Base-by-base conservation (phyloP, 2,329 filamentous ascomycete genomes). In the Biscogniauxia marginata region DNA sequence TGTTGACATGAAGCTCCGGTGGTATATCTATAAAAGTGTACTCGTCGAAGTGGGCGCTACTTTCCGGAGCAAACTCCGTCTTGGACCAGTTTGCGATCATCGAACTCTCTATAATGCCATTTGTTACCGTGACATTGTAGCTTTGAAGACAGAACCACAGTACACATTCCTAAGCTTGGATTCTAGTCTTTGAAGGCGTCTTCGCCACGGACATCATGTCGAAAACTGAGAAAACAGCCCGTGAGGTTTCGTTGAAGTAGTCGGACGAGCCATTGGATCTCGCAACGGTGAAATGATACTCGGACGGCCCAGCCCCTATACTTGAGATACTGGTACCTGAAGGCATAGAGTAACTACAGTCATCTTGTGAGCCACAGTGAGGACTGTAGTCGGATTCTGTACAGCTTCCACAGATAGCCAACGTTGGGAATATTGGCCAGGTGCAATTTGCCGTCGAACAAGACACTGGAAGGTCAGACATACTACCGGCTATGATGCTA, bases 101-200 rank as follows among this genome's bases (percentile, higher is more conserved):
- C 0, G 48, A 64, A 45, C 70, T 67, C 6, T 62, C 63, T 18
- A 68, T 56, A 25, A 62, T 56, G 18, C 73, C 70, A 19, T 73
- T 66, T 16, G 45, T 61, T 4, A 72, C 65, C 1, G 59, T 61
- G 21, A 73, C 56, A 16, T 66, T 65, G 54, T 68, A 71, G 9
- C 64, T 67, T 52, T 71, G 66, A 19, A 75, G 63, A 49, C 74
- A 75, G 53, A 74, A 73, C 73, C 72, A 76, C 1, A 75, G 47
- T 0, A 67, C 65, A 45, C 73, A 75, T 50, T 73, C 66, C n/a
- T 63, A 61, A 3, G 65, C 73, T 9, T 59, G 63, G 8, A 65
- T 57, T 0, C 48, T 49, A 0, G 64, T 65, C 43, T 58, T 55
- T 3, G 49, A 55, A 13, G 57, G 49, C 3, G 61, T 60, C n/a